Evolutionary conservation across 805 yeast species (phyloP).

Genomic region (Ogataea wickerhamii): DNA sequence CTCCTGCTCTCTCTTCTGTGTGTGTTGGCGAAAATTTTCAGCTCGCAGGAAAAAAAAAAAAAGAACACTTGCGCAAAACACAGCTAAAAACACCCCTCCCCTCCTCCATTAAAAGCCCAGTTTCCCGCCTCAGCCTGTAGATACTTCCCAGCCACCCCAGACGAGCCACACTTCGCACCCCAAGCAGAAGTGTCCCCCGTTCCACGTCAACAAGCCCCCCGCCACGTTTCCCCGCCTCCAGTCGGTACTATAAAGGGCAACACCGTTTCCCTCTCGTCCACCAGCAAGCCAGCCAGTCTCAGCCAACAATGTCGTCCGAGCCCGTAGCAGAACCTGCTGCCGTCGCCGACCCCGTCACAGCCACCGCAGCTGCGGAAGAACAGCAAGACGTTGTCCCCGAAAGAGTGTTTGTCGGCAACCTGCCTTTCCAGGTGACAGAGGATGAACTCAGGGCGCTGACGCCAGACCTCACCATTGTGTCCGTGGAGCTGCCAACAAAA

Average conservation of each 20-base stretch:
- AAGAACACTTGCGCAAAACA: neutral
- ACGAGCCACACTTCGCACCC: no score
- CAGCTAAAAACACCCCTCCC: no score
- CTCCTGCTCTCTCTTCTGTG: neutral
- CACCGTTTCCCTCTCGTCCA: neutral
- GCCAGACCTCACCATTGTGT: constrained; percentile 31
- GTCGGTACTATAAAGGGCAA: neutral
- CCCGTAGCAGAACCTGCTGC: neutral
- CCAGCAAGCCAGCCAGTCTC: neutral
- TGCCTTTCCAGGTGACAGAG: constrained; percentile 42
- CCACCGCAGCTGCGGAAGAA: neutral
- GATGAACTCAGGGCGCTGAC: constrained; percentile 42
- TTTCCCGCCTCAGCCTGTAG: no score
- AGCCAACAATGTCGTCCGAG: constrained; percentile 2
- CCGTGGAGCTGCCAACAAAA: constrained; percentile 33
- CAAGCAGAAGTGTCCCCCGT: neutral
- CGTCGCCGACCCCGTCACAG: constrained; percentile 1
- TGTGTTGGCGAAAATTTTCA: constrained; percentile 1
- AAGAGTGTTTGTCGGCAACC: constrained; percentile 44
- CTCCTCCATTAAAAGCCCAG: no score
- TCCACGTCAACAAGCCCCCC: neutral
- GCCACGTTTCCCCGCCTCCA: neutral
- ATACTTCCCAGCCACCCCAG: no score
- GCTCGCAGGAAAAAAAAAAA: constrained; percentile 1
- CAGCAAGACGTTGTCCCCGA: constrained; percentile 35